Conservation (phyloP, 805 yeast species). For the Candida yuanshanica region DNA sequence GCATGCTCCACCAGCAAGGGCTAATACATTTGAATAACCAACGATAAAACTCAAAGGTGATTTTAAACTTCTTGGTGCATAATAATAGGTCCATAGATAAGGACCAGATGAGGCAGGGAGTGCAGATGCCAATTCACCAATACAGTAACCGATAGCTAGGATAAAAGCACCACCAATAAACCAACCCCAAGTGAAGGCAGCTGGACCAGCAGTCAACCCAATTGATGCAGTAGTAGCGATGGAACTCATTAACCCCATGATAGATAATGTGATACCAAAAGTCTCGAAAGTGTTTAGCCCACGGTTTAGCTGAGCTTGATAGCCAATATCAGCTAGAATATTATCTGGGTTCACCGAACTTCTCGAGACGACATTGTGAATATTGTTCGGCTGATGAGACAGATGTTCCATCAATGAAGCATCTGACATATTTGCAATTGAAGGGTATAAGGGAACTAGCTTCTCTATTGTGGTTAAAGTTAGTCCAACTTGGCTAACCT, state of each 20-base stretch:
- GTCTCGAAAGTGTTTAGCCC: slow-evolving; percentile 52
- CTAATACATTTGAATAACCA: slow-evolving; percentile 64
- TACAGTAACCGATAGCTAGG: slow-evolving; percentile 50
- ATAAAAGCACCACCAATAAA: slow-evolving; percentile 50
- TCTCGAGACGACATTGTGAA: not conserved
- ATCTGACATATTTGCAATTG: not conserved
- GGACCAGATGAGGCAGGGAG: slow-evolving; percentile 75
- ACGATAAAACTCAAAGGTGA: slow-evolving; percentile 55
- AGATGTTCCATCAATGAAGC: not conserved
- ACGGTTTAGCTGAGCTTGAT: slow-evolving; percentile 58
- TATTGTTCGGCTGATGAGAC: not conserved
- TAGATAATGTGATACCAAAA: slow-evolving; percentile 60
- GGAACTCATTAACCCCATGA: slow-evolving; percentile 62
- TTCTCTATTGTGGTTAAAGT: no score
- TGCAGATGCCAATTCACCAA: slow-evolving; percentile 63
- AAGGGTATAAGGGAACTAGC: no score
- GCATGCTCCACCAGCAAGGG: slow-evolving; percentile 60
- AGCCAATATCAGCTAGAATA: slow-evolving; percentile 39
- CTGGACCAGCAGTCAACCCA: slow-evolving; percentile 51
- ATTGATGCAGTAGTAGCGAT: slow-evolving; percentile 44
- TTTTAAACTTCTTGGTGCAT: slow-evolving; percentile 49
- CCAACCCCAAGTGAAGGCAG: slow-evolving; percentile 68
- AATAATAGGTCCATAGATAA: slow-evolving; percentile 63
- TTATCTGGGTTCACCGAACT: slow-evolving; percentile 3
- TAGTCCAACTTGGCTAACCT: no score